Evolutionary conservation across 306 rosid species (phyloP).

Genomic region (Parietaria judaica): DNA sequence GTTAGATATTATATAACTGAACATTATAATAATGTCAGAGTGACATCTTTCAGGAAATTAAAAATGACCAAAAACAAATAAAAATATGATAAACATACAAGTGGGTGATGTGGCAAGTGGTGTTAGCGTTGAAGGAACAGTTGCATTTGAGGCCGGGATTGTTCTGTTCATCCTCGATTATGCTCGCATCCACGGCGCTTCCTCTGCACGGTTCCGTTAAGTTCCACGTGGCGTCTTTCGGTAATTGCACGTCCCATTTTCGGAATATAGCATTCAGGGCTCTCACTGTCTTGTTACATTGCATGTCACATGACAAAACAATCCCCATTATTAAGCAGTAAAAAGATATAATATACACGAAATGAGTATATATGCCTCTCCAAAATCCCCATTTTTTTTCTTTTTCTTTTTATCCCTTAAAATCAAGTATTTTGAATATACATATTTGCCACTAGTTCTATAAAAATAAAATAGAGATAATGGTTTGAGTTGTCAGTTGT

Average conservation of each 20-base stretch:
- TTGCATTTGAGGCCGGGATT: slow-evolving; percentile 15
- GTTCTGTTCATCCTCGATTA: accelerated
- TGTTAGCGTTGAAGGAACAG: background rate
- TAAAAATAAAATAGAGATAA: no score
- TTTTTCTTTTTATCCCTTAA: no score
- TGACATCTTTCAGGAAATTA: no score
- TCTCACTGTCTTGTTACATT: slow-evolving; percentile 8
- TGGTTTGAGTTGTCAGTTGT: background rate
- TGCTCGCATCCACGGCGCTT: background rate
- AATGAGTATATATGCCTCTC: no score
- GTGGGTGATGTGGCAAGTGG: slow-evolving; percentile 21
- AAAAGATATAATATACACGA: background rate
- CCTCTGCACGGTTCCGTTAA: slow-evolving; percentile 26
- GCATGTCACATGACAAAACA: background rate
- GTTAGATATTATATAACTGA: no score
- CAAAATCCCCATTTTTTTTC: no score
- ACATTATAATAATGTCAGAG: no score
- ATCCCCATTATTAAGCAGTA: background rate
- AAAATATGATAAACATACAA: slow-evolving; percentile 9
- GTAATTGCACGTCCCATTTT: slow-evolving; percentile 13
- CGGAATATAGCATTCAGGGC: slow-evolving; percentile 25
- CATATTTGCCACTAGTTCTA: background rate
- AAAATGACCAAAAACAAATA: no score
- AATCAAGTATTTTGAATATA: background rate
- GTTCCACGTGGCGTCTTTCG: slow-evolving; percentile 9